These are phyloP conservation scores for Carex arenaria DNA, from an alignment of 202 grass and related monocot genomes.

Conservation along the genomic window DNA sequence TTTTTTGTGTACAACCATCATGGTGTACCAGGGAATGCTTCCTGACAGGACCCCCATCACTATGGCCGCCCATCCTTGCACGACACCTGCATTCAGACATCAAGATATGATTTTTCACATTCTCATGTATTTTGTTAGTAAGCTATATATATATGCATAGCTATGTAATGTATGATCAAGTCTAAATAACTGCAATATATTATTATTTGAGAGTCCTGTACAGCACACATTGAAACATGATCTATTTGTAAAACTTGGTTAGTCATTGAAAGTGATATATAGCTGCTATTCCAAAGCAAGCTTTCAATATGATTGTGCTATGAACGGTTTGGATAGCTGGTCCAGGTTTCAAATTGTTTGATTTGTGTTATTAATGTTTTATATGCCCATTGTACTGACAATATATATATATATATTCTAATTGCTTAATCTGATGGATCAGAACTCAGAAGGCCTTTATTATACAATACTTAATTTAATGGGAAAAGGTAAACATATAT, in stretches of 20 bases:
- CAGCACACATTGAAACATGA: not conserved
- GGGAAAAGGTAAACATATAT: not conserved
- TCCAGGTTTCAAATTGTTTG: not conserved
- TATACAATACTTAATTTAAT: not conserved
- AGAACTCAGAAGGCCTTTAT: not conserved
- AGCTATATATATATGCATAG: no score
- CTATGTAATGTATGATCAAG: not conserved
- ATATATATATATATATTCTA: not conserved
- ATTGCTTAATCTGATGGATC: not conserved
- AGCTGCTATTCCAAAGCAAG: no score
- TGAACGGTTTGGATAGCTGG: not conserved
- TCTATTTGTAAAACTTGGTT: no score
- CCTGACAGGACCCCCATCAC: conserved; percentile 69
- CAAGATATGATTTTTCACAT: not conserved
- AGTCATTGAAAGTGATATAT: no score
- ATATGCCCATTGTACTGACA: not conserved
- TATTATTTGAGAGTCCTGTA: not conserved
- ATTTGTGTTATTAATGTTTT: not conserved
- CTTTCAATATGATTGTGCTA: not conserved
- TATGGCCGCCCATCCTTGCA: conserved; percentile 70
- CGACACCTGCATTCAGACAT: conserved; percentile 34
- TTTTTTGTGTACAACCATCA: conserved; percentile 76
- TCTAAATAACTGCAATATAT: not conserved
- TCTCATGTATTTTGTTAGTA: not conserved
- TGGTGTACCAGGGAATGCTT: conserved; percentile 85